Evolutionary conservation across 257 asterid genomes (phyloP).

Genomic region (Cordia subcordata): DNA sequence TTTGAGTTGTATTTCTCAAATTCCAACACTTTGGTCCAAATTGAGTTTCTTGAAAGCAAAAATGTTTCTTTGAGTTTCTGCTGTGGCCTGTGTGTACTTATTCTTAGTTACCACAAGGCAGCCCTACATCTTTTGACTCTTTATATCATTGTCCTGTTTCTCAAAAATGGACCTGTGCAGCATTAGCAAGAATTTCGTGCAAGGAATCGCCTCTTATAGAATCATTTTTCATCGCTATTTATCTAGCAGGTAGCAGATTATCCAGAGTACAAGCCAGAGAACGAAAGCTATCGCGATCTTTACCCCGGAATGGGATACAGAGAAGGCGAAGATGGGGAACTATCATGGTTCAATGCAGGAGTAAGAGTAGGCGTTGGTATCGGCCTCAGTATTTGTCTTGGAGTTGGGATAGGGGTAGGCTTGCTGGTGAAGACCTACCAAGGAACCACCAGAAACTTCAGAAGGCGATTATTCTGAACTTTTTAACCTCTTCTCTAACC

Average conservation of each 20-base stretch:
- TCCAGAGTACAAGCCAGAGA: constrained; percentile 25
- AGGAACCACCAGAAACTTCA: constrained; percentile 50
- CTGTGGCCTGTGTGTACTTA: too few species aligned
- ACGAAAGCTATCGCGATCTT: constrained; percentile 25
- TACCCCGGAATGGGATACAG: constrained; percentile 33
- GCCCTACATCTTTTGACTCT: too few species aligned
- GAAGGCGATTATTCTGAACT: constrained; percentile 41
- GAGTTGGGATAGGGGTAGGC: constrained; percentile 56
- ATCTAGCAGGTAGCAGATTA: constrained; percentile 32
- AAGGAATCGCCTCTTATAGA: background rate
- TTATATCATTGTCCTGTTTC: too few species aligned
- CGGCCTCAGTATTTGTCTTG: constrained; percentile 61
- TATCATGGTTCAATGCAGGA: constrained; percentile 57
- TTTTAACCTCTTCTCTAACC: too few species aligned
- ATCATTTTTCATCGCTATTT: background rate
- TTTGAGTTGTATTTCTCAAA: too few species aligned
- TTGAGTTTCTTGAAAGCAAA: too few species aligned
- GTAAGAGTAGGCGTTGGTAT: constrained; percentile 62
- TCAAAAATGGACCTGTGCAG: too few species aligned
- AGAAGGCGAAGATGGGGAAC: constrained; percentile 58
- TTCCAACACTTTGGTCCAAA: too few species aligned
- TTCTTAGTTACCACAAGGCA: too few species aligned
- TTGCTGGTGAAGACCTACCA: constrained; percentile 50
- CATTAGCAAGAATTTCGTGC: background rate
- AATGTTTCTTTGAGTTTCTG: too few species aligned